Base-by-base conservation (phyloP, 768 basidiomycete genomes). In the Leccinum disarticulatum region DNA sequence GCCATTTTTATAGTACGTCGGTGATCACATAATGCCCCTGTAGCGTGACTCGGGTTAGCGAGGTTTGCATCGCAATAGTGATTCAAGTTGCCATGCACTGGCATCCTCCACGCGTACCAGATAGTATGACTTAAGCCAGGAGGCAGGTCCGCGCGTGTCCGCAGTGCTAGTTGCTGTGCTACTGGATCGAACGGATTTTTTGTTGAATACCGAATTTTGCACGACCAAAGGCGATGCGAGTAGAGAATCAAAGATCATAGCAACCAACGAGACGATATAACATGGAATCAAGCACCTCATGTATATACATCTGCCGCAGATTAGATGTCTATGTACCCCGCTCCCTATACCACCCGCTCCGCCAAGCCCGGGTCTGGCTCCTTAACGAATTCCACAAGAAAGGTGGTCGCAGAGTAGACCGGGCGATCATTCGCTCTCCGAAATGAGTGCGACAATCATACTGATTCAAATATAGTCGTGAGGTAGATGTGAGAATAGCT, bases 401-500 rank as follows among this genome's bases (percentile, higher is more conserved):
- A 36, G 28, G 36, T 41, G 38, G 57, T 22, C 30, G 27, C 36
- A 35, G 35, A 49, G 38, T 38, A 48, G 48, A 13, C 25, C 13
- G 10, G 53, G 22, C 2, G 6, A 60, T 74, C 61, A 87, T 74
- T 88, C 87, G 74, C 86, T 87, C 68, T 88, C 88, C 58, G 90
- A 87, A 68, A 93, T 91, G 63, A 93, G 84, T 25, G 91, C 90
- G 35, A 91, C 86, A 68, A 93, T 93, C 91, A 93, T 92, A 68
- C 90, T 92, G 61, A 46, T 15, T 6, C 3, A 1, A n/a, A n/a
- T 14, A 27, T 68, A 61, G 13, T 31, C 47, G 6, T 6, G 9
- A 5, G 35, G 48, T 4, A 47, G 41, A 6, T 8, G 17, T n/a
- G 41, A 33, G 54, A 35, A 15, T 50, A 41, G 14, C 54, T 1